Conservation (phyloP, 768 basidiomycete species). For the Suillus luteus region DNA sequence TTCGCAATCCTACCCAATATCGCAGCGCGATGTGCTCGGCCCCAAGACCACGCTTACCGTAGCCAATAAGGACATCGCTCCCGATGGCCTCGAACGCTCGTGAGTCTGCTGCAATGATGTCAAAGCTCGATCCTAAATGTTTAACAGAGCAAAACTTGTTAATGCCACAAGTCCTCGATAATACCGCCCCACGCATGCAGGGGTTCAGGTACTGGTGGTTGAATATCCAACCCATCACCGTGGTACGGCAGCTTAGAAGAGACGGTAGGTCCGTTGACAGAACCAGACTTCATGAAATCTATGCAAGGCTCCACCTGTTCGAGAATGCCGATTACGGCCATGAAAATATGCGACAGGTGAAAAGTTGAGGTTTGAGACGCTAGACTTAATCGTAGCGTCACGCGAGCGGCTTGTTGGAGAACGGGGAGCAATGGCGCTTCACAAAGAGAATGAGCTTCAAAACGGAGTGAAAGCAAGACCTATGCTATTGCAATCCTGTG, state of each 20-base stretch:
- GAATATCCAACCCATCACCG: conserved; percentile 40
- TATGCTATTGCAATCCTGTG: conserved; percentile 31
- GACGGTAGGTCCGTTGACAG: conserved; percentile 1
- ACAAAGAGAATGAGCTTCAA: not conserved
- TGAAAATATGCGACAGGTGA: conserved; percentile 32
- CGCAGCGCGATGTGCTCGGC: conserved; percentile 16
- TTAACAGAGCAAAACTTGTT: conserved; percentile 41
- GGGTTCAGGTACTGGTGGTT: conserved; percentile 25
- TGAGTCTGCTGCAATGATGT: conserved; percentile 22
- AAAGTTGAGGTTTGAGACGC: conserved; percentile 30
- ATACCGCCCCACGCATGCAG: conserved; percentile 49
- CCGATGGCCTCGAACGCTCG: conserved; percentile 49
- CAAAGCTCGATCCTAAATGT: not conserved
- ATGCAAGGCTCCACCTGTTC: conserved; percentile 28
- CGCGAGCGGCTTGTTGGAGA: conserved; percentile 29
- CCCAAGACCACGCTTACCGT: conserved; percentile 33
- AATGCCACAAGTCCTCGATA: conserved; percentile 48
- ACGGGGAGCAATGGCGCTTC: conserved; percentile 22
- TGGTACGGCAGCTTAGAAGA: conserved; percentile 33
- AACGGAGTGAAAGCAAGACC: not conserved
- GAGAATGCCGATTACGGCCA: conserved; percentile 30
- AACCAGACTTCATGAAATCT: not conserved
- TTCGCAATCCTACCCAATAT: conserved; percentile 13
- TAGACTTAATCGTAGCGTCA: conserved; percentile 40
- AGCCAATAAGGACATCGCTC: conserved; percentile 41